phyloP scores from a whole-genome alignment of 148 eudicot genomes.

The Camellia granthamiana region DNA sequence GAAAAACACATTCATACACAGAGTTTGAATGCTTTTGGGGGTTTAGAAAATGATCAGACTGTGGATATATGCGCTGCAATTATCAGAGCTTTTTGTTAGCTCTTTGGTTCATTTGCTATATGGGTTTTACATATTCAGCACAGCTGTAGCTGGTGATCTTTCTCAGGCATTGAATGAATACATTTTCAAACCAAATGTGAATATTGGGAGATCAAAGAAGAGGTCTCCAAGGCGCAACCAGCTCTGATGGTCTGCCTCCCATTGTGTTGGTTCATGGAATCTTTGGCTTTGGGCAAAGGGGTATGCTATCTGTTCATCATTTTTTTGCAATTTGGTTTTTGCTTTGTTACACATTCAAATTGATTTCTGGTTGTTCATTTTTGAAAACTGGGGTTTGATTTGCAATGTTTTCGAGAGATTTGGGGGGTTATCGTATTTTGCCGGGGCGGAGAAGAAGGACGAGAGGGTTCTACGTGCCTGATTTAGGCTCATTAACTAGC shows the following conservation, averaged over 20 bases:
- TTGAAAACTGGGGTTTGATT: background rate
- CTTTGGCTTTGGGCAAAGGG: slow-evolving; percentile 98
- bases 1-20: background rate
- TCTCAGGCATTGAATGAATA: slow-evolving; percentile 54
- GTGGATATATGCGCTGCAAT: slow-evolving; percentile 56
- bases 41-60: slow-evolving; percentile 51
- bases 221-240: slow-evolving; percentile 22
- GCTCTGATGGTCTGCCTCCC: slow-evolving; percentile 65
- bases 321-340: background rate
- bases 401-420: slow-evolving; percentile 46
- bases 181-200: slow-evolving; percentile 41
- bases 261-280: slow-evolving; percentile 93
- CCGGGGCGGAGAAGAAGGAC: slow-evolving; percentile 95
- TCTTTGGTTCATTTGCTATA: slow-evolving; percentile 74
- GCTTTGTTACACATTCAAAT: background rate
- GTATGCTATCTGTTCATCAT: slow-evolving; percentile 29
- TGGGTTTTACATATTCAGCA: slow-evolving; percentile 83
- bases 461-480: slow-evolving; percentile 92
- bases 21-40: background rate
- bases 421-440: slow-evolving; percentile 85
- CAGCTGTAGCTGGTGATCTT: slow-evolving; percentile 75
- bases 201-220: slow-evolving; percentile 35
- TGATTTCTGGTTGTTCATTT: background rate
- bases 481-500: slow-evolving; percentile 91
- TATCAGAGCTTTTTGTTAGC: slow-evolving; percentile 71